Percentiles rank a stretch among this genome's conserved stretches.
Evolutionary conservation across 2,329 filamentous ascomycete genomes (phyloP).

Genomic region (Coniosporium tulheliwenetii): DNA sequence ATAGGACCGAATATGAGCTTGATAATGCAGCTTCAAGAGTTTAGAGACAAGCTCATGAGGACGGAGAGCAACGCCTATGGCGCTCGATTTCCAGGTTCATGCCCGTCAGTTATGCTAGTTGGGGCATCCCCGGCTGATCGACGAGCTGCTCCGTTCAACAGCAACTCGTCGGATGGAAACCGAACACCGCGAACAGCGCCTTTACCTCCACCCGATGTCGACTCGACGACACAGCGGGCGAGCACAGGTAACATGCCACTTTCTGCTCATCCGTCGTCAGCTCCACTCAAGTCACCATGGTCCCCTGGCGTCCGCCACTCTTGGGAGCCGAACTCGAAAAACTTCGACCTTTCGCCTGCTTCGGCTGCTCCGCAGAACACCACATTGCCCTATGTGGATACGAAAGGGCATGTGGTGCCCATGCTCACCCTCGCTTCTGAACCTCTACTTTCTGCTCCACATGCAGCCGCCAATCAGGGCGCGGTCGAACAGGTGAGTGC

Average conservation of each 20-base stretch:
- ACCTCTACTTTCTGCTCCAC: no score
- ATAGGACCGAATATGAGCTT: conserved; percentile 86
- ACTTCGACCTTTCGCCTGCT: conserved; percentile 15
- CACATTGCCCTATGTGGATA: background rate
- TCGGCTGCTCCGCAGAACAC: conserved; percentile 12
- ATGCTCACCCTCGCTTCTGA: background rate
- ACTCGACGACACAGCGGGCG: conserved; percentile 22
- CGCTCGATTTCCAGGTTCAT: conserved; percentile 1
- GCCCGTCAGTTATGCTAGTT: conserved; percentile 16
- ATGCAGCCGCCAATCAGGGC: no score
- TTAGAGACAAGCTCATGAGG: conserved; percentile 32
- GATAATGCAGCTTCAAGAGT: conserved; percentile 79
- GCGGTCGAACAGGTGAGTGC: no score
- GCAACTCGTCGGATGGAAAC: conserved; percentile 19
- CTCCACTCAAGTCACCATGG: conserved; percentile 10
- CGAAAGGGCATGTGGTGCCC: conserved; percentile 1
- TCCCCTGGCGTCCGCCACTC: conserved; percentile 20
- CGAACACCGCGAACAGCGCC: conserved; percentile 41
- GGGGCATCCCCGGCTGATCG: background rate
- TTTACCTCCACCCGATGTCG: conserved; percentile 32
- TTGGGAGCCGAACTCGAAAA: conserved; percentile 19
- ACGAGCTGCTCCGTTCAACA: conserved; percentile 1
- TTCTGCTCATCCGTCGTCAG: conserved; percentile 18
- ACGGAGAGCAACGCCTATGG: background rate
- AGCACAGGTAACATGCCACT: conserved; percentile 25